phyloP scores from a whole-genome alignment of 148 eudicot genomes.

The Cornus controversa region DNA sequence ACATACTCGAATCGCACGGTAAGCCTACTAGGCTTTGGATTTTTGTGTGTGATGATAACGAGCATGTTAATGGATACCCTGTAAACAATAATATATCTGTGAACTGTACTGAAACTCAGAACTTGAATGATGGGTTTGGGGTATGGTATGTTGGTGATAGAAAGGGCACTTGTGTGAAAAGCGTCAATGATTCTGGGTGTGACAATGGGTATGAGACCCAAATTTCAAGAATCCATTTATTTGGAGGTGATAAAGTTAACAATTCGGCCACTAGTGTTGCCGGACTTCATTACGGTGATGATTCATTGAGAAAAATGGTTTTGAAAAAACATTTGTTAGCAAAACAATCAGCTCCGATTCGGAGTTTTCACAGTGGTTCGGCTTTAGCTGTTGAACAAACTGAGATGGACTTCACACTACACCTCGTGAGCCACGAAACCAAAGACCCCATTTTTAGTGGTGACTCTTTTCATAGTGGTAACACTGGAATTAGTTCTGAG shows the following conservation, averaged over 20 bases:
- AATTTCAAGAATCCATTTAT: neutral
- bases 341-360: neutral
- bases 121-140: neutral
- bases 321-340: constrained; percentile 5
- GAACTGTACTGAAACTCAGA: neutral
- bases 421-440: no score
- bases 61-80: neutral
- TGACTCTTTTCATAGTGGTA: no score
- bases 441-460: no score
- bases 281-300: neutral
- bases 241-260: neutral
- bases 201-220: neutral
- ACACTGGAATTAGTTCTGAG: neutral
- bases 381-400: constrained; percentile 8
- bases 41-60: constrained; percentile 15
- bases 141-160: neutral
- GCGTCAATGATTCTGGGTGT: neutral
- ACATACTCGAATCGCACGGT: no score
- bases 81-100: no score
- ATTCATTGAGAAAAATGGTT: constrained; percentile 15
- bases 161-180: no score
- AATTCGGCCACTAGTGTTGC: neutral
- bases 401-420: neutral
- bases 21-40: constrained; percentile 19
- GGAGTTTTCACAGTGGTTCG: neutral